Conservation (phyloP, 164 flowering plant species). For the Akebia trifoliata region DNA sequence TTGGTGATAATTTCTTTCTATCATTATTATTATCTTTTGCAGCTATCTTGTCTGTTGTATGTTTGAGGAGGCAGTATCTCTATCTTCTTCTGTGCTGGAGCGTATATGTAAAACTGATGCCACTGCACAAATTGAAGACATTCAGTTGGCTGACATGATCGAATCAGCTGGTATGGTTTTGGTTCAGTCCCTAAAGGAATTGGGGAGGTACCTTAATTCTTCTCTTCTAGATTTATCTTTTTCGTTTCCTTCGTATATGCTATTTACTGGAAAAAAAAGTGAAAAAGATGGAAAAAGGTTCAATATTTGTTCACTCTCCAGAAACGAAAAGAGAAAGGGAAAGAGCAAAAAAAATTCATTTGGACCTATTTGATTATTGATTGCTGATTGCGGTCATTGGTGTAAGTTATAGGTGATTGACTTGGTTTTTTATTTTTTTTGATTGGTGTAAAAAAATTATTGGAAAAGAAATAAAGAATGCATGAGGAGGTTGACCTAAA, state of each 20-base stretch:
- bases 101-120: slow-evolving; percentile 18
- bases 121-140: slow-evolving; percentile 13
- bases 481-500: too few relatives aligned
- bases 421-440: neutral
- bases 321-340: neutral
- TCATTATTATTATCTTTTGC: slow-evolving; percentile 13
- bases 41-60: slow-evolving; percentile 73
- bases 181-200: slow-evolving; percentile 64
- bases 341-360: neutral
- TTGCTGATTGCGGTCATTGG: neutral
- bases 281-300: neutral
- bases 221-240: neutral
- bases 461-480: too few relatives aligned
- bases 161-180: slow-evolving; percentile 89
- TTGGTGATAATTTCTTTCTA: neutral
- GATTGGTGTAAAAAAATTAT: too few relatives aligned
- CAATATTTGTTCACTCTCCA: neutral
- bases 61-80: slow-evolving; percentile 59
- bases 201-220: slow-evolving; percentile 44
- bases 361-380: neutral
- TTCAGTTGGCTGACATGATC: slow-evolving; percentile 45
- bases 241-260: neutral
- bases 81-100: slow-evolving; percentile 48
- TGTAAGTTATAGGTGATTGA: neutral
- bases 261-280: neutral